These are phyloP conservation scores for Monilinia fructigena DNA, from an alignment of 2,329 filamentous ascomycete genomes.

Conservation along the genomic window DNA sequence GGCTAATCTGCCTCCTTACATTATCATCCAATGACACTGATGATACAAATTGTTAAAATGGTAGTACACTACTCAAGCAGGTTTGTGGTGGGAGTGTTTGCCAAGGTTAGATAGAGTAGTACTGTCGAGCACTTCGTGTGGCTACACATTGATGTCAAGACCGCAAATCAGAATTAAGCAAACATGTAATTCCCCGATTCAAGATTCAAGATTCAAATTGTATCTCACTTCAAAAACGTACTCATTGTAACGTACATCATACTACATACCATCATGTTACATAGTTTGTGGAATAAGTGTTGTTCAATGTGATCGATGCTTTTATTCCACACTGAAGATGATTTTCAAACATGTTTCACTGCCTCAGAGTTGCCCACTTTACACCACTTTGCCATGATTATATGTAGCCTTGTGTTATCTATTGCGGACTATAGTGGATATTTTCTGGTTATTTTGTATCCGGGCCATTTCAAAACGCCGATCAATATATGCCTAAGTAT, in stretches of 20 bases:
- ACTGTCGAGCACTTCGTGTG: background rate
- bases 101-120: background rate
- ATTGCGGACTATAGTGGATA: background rate
- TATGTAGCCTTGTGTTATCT: background rate
- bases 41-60: background rate
- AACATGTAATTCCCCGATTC: background rate
- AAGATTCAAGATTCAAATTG: background rate
- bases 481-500: too few relatives aligned
- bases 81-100: background rate
- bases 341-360: background rate
- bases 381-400: background rate
- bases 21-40: background rate
- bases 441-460: background rate
- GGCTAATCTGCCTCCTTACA: too few relatives aligned
- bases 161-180: background rate
- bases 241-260: background rate
- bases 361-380: background rate
- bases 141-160: constrained; percentile 5
- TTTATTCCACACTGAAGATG: background rate
- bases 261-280: background rate
- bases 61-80: background rate
- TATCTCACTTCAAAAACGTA: background rate
- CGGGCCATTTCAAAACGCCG: background rate
- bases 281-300: background rate
- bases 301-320: background rate